These are phyloP conservation scores for Rhizophora mangle DNA, from an alignment of 345 rosid species.

Conservation along the genomic window DNA sequence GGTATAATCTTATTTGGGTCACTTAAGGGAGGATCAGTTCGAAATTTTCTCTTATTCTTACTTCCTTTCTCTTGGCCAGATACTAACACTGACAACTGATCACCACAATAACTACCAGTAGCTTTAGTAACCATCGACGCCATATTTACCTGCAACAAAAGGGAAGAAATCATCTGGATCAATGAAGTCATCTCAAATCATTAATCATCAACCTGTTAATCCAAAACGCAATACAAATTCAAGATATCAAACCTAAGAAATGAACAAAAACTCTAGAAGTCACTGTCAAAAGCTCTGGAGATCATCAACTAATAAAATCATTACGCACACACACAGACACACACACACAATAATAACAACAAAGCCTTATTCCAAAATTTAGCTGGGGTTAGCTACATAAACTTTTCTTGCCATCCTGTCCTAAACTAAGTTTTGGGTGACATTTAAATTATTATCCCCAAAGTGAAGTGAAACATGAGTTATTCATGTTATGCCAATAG, in stretches of 20 bases:
- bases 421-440: too few relatives aligned
- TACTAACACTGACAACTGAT: constrained; percentile 42
- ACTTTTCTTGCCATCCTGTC: too few relatives aligned
- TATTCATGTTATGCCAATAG: too few relatives aligned
- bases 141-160: constrained; percentile 49
- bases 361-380: too few relatives aligned
- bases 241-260: constrained; percentile 12
- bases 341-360: constrained; percentile 2
- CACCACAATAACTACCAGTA: constrained; percentile 34
- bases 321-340: neutral
- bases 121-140: constrained; percentile 59
- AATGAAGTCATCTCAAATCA: constrained; percentile 12
- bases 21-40: constrained; percentile 68
- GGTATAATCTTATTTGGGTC: constrained; percentile 37
- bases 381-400: too few relatives aligned
- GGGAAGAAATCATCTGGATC: neutral
- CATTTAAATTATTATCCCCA: too few relatives aligned
- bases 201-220: constrained; percentile 11
- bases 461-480: too few relatives aligned
- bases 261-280: neutral
- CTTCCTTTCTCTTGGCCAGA: constrained; percentile 77
- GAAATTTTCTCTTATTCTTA: constrained; percentile 80
- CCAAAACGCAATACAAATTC: constrained; percentile 13
- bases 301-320: constrained; percentile 15
- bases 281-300: constrained; percentile 12